Percentiles rank a stretch among this genome's conserved stretches.
Evolutionary conservation across 495 filamentous ascomycete species (phyloP).

Genomic region (Tuber aestivum): DNA sequence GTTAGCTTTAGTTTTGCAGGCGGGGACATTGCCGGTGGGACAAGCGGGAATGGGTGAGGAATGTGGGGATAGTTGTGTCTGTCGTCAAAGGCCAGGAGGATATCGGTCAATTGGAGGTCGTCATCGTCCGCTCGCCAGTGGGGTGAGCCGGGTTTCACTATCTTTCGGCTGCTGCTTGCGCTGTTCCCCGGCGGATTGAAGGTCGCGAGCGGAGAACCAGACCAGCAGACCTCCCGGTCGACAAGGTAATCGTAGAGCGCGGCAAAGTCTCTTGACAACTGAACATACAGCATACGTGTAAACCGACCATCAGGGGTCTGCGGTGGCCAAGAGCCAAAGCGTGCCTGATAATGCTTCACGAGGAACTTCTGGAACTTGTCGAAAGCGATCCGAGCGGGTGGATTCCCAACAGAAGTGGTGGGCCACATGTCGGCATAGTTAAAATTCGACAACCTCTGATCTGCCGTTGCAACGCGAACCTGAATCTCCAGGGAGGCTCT

Average conservation of each 20-base stretch:
- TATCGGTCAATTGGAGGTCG: conserved; percentile 60
- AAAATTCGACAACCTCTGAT: conserved; percentile 55
- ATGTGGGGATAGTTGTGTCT: conserved; percentile 59
- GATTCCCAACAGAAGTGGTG: conserved; percentile 34
- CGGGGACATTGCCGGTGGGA: conserved; percentile 48
- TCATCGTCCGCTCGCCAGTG: conserved; percentile 57
- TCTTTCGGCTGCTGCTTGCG: conserved; percentile 51
- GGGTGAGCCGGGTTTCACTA: conserved; percentile 49
- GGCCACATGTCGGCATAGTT: conserved; percentile 62
- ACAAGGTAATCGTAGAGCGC: conserved; percentile 68
- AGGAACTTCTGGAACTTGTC: conserved; percentile 56
- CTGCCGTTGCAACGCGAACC: conserved; percentile 56
- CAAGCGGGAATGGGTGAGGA: conserved; percentile 62
- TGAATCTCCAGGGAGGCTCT: conserved; percentile 58
- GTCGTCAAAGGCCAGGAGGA: conserved; percentile 63
- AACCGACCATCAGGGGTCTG: conserved; percentile 52
- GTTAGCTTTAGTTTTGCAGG: conserved; percentile 45
- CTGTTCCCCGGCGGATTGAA: conserved; percentile 47
- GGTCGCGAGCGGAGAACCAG: conserved; percentile 44
- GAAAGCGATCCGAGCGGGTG: conserved; percentile 49
- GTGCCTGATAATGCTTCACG: conserved; percentile 50
- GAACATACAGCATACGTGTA: conserved; percentile 53
- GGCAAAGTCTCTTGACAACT: conserved; percentile 61
- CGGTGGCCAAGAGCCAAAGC: conserved; percentile 57
- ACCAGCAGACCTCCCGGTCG: conserved; percentile 60